Evolutionary conservation across 2,329 filamentous ascomycete genomes (phyloP).

Genomic region (Ophiostoma himal-ulmi): DNA sequence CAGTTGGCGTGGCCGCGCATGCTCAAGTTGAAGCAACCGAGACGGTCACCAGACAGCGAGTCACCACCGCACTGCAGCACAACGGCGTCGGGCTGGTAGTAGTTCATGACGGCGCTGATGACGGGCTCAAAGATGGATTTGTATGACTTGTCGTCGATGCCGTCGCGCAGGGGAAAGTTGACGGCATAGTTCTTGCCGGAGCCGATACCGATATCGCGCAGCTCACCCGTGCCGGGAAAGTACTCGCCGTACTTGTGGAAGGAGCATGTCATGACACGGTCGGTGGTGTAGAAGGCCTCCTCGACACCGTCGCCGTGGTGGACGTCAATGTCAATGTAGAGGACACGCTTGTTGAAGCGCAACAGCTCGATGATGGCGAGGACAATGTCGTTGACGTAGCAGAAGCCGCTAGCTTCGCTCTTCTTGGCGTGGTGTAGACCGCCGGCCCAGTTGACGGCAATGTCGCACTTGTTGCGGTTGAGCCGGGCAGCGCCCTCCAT

Average conservation of each 20-base stretch:
- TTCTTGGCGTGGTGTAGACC: slow-evolving; percentile 97
- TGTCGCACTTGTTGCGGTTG: slow-evolving; percentile 86
- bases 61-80: slow-evolving; percentile 96
- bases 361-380: slow-evolving; percentile 90
- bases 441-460: slow-evolving; percentile 97
- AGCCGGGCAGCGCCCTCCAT: slow-evolving; percentile 90
- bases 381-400: slow-evolving; percentile 97
- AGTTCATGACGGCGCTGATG: slow-evolving; percentile 77
- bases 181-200: slow-evolving; percentile 83
- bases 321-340: slow-evolving; percentile 91
- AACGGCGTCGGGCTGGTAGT: slow-evolving; percentile 84
- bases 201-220: slow-evolving; percentile 80
- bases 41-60: slow-evolving; percentile 84
- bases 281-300: slow-evolving; percentile 77
- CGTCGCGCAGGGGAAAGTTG: slow-evolving; percentile 87
- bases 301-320: slow-evolving; percentile 83
- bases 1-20: slow-evolving; percentile 95
- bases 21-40: slow-evolving; percentile 96
- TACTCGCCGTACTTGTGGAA: slow-evolving; percentile 97
- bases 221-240: slow-evolving; percentile 85
- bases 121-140: slow-evolving; percentile 88
- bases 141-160: slow-evolving; percentile 85
- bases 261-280: slow-evolving; percentile 84
- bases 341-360: slow-evolving; percentile 84
- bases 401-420: slow-evolving; percentile 92